Base-by-base conservation (phyloP, 192 early-diverging fungal species). In the Allomyces macrogynus region DNA sequence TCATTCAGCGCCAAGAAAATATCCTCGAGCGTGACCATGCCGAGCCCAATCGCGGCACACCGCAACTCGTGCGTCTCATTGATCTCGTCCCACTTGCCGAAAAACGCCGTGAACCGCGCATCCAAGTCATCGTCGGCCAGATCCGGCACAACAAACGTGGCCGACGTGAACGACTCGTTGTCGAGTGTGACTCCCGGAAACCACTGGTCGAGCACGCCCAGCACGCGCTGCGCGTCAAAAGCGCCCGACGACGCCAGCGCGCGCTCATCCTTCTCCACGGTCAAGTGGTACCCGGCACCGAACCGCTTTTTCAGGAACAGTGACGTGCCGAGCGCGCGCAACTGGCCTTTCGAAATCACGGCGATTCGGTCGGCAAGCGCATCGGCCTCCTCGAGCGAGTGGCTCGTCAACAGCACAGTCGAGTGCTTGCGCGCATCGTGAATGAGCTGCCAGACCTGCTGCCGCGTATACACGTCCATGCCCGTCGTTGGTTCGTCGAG, bases 401-500 rank as follows among this genome's bases (percentile, higher is more conserved):
- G 84, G 0, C 82, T 85, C 0, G 84, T 86, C 57, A 86, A 61
- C 14, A 86, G 62, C 26, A 85, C 74, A 9, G 76, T 71, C 0
- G 80, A 66, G 20, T 75, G 71, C 1, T 62, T 32, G 70, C 83
- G 84, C 40, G 69, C 68, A 18, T 73, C 65, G 23, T 74, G 62
- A 65, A 87, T 75, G 43, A 84, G 25, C 23, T 77, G 67, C 85
- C 86, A 87, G 61, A 82, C 67, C 12, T 70, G 66, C 57, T 74
- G 72, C 8, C 77, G 73, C 4, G 73, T 68, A 49, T 70, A 67
- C 40, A 75, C 74, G 67, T 86, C 85, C 71, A 86, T 72, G 4
- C 84, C 84, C 0, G 81, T 77, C 1, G 85, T 78, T 0, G 80
- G 77, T 61, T 84, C 83, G 67, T 84, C 83, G 63, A 84, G 54